Conservation (phyloP, 2,329 filamentous ascomycete genomes). For the Pyrenochaeta sp. region DNA sequence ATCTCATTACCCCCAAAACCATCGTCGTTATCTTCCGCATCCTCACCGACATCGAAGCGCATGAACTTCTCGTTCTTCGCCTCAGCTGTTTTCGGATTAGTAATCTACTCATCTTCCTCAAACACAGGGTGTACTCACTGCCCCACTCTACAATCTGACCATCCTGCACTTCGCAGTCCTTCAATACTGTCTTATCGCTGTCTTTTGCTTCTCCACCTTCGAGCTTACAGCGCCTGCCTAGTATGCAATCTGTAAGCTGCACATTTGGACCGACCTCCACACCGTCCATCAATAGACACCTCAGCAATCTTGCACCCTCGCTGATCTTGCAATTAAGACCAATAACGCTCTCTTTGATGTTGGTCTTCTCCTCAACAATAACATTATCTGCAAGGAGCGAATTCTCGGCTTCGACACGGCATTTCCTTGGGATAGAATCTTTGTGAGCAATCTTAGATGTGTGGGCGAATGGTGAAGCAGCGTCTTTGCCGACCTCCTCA, state of each 20-base stretch:
- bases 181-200: slow-evolving; percentile 65
- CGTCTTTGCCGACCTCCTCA: slow-evolving; percentile 65
- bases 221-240: slow-evolving; percentile 82
- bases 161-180: slow-evolving; percentile 92
- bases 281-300: slow-evolving; percentile 92
- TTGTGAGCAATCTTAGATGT: slow-evolving; percentile 82
- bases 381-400: slow-evolving; percentile 88
- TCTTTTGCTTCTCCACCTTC: slow-evolving; percentile 73
- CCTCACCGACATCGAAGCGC: slow-evolving; percentile 54
- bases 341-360: slow-evolving; percentile 92
- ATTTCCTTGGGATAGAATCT: slow-evolving; percentile 79
- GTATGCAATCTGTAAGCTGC: slow-evolving; percentile 85
- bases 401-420: slow-evolving; percentile 83
- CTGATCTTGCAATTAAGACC: slow-evolving; percentile 88
- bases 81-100: slow-evolving; percentile 50
- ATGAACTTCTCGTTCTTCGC: slow-evolving; percentile 71
- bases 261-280: slow-evolving; percentile 84
- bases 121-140: slow-evolving; percentile 48
- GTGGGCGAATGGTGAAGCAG: slow-evolving; percentile 77
- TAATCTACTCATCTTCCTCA: background rate
- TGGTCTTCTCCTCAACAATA: slow-evolving; percentile 84
- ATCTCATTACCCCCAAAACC: slow-evolving; percentile 28
- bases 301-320: slow-evolving; percentile 83
- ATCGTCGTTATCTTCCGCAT: slow-evolving; percentile 45
- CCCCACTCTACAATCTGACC: slow-evolving; percentile 82